phyloP scores from a whole-genome alignment of 345 rosid species.

The Laguncularia racemosa region DNA sequence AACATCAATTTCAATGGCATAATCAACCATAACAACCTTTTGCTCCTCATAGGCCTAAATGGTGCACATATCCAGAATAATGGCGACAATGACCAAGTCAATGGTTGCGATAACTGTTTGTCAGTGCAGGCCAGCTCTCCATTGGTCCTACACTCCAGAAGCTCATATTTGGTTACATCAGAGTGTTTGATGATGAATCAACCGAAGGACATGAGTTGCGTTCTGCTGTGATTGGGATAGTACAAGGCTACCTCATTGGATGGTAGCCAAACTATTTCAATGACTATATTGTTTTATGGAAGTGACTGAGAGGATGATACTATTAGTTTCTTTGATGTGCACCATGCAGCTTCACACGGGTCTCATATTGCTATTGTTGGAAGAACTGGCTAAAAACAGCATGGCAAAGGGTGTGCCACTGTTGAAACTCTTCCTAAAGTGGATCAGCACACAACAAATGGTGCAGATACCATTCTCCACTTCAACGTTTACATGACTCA shows the following conservation, averaged over 20 bases:
- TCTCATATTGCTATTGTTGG: constrained; percentile 70
- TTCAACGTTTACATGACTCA: constrained; percentile 53
- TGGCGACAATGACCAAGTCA: constrained; percentile 40
- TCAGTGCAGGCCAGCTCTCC: constrained; percentile 77
- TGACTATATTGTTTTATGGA: constrained; percentile 45
- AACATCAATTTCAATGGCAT: constrained; percentile 17
- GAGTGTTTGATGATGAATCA: constrained; percentile 64
- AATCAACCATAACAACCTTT: constrained; percentile 60
- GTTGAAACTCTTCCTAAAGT: constrained; percentile 57
- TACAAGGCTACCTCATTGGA: constrained; percentile 91
- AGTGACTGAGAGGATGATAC: constrained; percentile 41
- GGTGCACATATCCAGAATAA: constrained; percentile 61
- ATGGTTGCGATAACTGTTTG: constrained; percentile 35
- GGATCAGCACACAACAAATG: constrained; percentile 72
- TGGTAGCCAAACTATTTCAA: constrained; percentile 62
- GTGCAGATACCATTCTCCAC: constrained; percentile 67
- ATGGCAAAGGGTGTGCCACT: constrained; percentile 57
- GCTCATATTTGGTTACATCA: constrained; percentile 75
- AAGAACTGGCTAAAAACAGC: constrained; percentile 74
- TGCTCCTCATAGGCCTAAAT: constrained; percentile 67
- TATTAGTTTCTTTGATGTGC: constrained; percentile 81
- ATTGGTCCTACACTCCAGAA: constrained; percentile 54
- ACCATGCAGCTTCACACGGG: constrained; percentile 46
- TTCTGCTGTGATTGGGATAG: constrained; percentile 39
- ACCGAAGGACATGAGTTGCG: constrained; percentile 80